A percentile compares a stretch with the other conserved stretches of the same genome.
phyloP scores from a whole-genome alignment of 352 stramenopile genomes.

The Globisporangium paddicum region DNA sequence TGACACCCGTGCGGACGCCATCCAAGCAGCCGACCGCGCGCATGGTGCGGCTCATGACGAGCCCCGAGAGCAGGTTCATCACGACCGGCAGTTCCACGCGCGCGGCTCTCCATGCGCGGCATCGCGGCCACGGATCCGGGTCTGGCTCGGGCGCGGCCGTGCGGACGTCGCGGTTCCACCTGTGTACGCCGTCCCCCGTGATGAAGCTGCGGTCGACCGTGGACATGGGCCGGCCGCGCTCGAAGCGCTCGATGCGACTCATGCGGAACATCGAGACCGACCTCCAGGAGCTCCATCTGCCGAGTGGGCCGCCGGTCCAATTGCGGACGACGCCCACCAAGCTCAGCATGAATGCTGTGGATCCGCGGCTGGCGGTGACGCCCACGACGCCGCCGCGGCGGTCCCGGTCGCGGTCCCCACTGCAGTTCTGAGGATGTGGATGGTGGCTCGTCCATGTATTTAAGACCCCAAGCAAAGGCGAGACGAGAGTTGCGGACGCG shows the following conservation, averaged over 20 bases:
- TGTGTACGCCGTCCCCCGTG: conserved; percentile 78
- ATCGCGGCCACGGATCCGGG: conserved; percentile 11
- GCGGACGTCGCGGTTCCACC: conserved; percentile 41
- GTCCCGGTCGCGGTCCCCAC: conserved; percentile 1
- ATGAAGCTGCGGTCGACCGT: conserved; percentile 76
- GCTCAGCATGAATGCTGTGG: conserved; percentile 1
- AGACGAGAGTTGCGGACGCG: neutral
- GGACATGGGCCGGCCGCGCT: conserved; percentile 65
- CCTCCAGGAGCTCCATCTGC: conserved; percentile 26
- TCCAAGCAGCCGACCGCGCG: conserved; percentile 9
- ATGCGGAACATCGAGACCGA: conserved; percentile 56
- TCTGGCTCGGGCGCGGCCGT: conserved; percentile 9
- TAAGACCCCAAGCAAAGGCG: neutral
- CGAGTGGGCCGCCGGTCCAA: neutral
- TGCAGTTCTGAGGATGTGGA: conserved; percentile 4
- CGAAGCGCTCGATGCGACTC: conserved; percentile 50
- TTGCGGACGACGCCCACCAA: conserved; percentile 4
- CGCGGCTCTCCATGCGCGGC: conserved; percentile 7
- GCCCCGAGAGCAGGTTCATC: conserved; percentile 29
- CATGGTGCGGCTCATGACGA: conserved; percentile 29
- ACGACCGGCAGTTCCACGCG: conserved; percentile 6
- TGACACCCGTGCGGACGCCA: conserved; percentile 10
- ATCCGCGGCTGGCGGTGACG: neutral
- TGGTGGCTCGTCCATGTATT: conserved; percentile 12
- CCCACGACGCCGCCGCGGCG: neutral